Conservation (phyloP, 2,329 filamentous ascomycete genomes). For the Ophiostoma pallidulum region DNA sequence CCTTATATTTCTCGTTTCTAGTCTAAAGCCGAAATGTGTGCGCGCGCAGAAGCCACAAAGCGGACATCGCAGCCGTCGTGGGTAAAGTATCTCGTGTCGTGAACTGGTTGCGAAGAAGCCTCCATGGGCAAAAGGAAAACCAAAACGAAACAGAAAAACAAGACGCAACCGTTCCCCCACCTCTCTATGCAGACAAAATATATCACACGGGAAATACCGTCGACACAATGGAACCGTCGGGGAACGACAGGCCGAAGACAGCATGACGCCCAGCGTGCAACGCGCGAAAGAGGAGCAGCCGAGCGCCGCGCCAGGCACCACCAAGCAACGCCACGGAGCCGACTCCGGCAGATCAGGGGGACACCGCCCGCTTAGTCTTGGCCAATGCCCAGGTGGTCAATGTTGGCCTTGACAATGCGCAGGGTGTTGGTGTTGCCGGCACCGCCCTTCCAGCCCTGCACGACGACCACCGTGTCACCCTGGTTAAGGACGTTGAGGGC, state of each 20-base stretch:
- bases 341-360: no score
- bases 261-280: no score
- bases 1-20: conserved; percentile 3
- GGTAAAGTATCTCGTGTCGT: no score
- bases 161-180: neutral
- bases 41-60: neutral
- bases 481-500: conserved; percentile 65
- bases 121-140: neutral
- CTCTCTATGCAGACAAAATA: conserved; percentile 5
- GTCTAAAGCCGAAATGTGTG: neutral
- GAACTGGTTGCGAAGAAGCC: no score
- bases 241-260: neutral
- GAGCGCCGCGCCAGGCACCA: no score
- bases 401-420: conserved; percentile 53
- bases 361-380: conserved; percentile 23
- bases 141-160: neutral
- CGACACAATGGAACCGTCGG: no score
- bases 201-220: neutral
- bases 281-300: no score
- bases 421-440: conserved; percentile 87
- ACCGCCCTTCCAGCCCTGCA: conserved; percentile 85
- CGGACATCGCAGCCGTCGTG: neutral
- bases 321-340: no score
- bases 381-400: conserved; percentile 48
- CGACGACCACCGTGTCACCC: conserved; percentile 69